Percentiles rank a stretch among this genome's conserved stretches.
These are phyloP conservation scores for Arthroderma uncinatum DNA, from an alignment of 2,329 filamentous ascomycete species.

Conservation along the genomic window DNA sequence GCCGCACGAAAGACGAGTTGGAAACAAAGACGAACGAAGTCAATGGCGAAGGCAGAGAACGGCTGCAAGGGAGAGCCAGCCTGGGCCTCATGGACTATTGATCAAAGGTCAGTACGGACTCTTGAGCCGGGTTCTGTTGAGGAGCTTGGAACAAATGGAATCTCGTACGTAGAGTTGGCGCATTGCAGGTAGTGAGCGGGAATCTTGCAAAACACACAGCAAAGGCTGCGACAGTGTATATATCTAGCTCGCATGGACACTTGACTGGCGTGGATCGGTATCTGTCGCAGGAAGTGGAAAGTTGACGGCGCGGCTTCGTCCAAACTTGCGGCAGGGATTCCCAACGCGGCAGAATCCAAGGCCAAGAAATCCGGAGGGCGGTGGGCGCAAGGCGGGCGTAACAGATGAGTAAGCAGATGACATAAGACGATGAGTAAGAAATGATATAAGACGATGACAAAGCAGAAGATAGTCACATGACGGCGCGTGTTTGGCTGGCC, in stretches of 20 bases:
- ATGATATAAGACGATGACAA: neutral
- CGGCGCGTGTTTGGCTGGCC: neutral
- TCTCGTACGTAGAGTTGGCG: conserved; percentile 12
- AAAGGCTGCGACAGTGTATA: conserved; percentile 10
- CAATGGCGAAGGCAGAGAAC: conserved; percentile 15
- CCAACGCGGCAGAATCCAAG: neutral
- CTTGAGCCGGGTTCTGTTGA: neutral
- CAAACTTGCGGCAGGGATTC: neutral
- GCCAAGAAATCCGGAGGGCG: neutral
- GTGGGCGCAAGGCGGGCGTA: neutral
- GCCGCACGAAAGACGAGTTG: conserved; percentile 17
- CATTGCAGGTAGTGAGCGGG: conserved; percentile 8
- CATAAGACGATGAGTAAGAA: neutral
- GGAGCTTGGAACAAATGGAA: neutral
- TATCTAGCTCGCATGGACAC: conserved; percentile 12
- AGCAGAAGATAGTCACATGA: neutral
- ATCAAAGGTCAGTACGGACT: neutral
- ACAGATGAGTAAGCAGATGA: neutral
- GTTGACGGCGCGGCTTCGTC: neutral
- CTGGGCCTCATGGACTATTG: conserved; percentile 10
- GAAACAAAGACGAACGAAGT: conserved; percentile 12
- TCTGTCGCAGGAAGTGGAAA: too few species aligned
- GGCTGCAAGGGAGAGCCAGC: conserved; percentile 18
- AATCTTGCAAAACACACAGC: conserved; percentile 9
- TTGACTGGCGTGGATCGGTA: neutral